Evolutionary conservation across 1,139 yeast genomes (phyloP), one percentile per base, ranked within the genome.

Genomic region (Pichia sp.): DNA sequence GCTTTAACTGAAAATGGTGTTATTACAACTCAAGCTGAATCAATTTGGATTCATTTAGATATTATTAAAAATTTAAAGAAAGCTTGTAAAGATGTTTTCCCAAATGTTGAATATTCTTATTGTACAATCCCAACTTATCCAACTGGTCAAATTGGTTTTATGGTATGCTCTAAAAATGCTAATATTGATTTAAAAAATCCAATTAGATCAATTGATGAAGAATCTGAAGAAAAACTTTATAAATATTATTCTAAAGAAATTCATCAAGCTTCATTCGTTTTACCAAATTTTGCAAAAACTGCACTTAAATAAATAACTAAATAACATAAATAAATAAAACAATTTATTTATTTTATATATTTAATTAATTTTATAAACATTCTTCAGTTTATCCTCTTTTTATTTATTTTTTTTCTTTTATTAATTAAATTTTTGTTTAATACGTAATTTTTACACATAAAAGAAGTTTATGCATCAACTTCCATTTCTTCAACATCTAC

Each of bases 111-210:
- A 63, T 89, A 87, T 64, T 87, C 92, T 41, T 85, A 82, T 71
- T 82, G 95, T 49, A 78, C 87, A 65, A 86, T 87, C 55, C 97
- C 97, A 60, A 86, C 96, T 47, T 89, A 89, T 62, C 95, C 97
- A 52, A 80, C 95, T 28, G 97, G 97, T 50, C 92, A 89, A 59
- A 82, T 89, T 61, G 97, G 96, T 24, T 83, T 89, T 69, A 87
- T 89, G 95, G 89, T 89, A 43, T 87, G 96, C 65, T 76, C 83
- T 51, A 87, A 87, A 71, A 84, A 86, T 63, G 63, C 76, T 27
- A 60, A 69, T 26, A 81, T 81, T 42, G 70, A 80, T 51, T 82
- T 87, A 48, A 72, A 69, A 58, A 72, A 67, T 54, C 96, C 97
- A 45, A 58, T 78, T 53, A 78, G 96, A 66, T 73, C 73, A 43